phyloP scores from a whole-genome alignment of 306 rosid genomes.

The Begonia masoniana region DNA sequence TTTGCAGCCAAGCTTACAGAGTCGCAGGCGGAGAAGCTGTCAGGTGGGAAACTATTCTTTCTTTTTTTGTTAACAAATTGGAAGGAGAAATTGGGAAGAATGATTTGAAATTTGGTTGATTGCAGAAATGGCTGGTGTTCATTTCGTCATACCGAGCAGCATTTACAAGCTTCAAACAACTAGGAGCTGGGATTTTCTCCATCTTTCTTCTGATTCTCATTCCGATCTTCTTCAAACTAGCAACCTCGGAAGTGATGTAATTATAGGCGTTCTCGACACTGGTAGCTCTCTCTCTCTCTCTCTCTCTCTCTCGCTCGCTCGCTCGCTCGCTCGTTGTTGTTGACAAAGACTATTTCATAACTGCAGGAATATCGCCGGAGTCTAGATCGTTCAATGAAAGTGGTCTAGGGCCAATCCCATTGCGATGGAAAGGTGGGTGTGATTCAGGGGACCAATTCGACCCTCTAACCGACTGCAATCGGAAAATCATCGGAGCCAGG shows the following conservation, averaged over 20 bases:
- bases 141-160: conserved; percentile 25
- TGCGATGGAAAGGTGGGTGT: conserved; percentile 30
- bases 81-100: too few relatives aligned
- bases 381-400: conserved; percentile 26
- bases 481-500: conserved; percentile 35
- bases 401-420: conserved; percentile 31
- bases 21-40: conserved; percentile 17
- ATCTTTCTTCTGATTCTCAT: conserved; percentile 15
- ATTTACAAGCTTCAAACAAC: conserved; percentile 29
- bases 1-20: conserved; percentile 28
- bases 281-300: conserved; percentile 11
- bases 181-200: conserved; percentile 44
- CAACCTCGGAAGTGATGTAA: conserved; percentile 21
- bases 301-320: background rate
- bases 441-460: conserved; percentile 23
- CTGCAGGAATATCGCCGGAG: conserved; percentile 38
- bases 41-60: conserved; percentile 5
- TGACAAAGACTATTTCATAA: background rate
- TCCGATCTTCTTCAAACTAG: conserved; percentile 13
- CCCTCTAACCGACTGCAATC: conserved; percentile 21
- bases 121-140: conserved; percentile 25
- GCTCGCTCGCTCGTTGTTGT: background rate
- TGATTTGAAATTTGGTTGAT: conserved; percentile 2
- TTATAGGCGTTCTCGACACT: conserved; percentile 37
- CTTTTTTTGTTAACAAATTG: background rate